Percentiles rank a stretch among this genome's conserved stretches.
Conservation (phyloP, 306 rosid genomes). For the Aeschynomene evenia region DNA sequence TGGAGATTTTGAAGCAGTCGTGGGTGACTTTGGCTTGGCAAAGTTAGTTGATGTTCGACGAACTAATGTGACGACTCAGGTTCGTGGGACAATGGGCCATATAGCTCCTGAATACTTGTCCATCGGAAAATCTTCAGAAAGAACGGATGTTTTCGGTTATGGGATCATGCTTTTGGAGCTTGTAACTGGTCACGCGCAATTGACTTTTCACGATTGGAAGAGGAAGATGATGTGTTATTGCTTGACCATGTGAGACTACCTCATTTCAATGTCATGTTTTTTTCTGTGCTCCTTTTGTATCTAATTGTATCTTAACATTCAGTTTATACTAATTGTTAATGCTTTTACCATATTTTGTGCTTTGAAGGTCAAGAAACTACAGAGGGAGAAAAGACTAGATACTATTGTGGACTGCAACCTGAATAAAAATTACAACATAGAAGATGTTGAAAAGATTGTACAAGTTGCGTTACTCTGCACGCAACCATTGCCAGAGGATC, state of each 20-base stretch:
- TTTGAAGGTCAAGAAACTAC: constrained; percentile 76
- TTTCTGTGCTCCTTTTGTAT: constrained; percentile 2
- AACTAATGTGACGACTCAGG: constrained; percentile 88
- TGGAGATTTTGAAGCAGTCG: constrained; percentile 93
- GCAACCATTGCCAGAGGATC: constrained; percentile 75
- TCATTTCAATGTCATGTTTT: constrained; percentile 4
- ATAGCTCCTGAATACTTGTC: constrained; percentile 97
- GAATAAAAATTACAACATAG: constrained; percentile 44
- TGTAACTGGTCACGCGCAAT: constrained; percentile 92
- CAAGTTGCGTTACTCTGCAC: constrained; percentile 88
- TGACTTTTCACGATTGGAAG: constrained; percentile 93
- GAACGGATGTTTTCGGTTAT: constrained; percentile 93
- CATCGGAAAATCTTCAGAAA: constrained; percentile 90
- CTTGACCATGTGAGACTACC: constrained; percentile 81
- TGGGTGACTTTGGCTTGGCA: constrained; percentile 93
- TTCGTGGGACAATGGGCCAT: constrained; percentile 99
- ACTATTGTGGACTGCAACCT: constrained; percentile 73
- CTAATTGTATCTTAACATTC: background rate
- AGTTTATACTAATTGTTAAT: constrained; percentile 14
- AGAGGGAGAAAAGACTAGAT: constrained; percentile 64
- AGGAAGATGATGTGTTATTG: constrained; percentile 78
- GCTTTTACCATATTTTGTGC: background rate
- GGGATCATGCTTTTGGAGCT: constrained; percentile 93
- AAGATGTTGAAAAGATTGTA: constrained; percentile 82
- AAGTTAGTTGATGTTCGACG: constrained; percentile 82